Evolutionary conservation across 192 early-diverging fungal genomes (phyloP), one percentile per base, ranked within the genome.

Genomic region (Geranomyces michiganensis): DNA sequence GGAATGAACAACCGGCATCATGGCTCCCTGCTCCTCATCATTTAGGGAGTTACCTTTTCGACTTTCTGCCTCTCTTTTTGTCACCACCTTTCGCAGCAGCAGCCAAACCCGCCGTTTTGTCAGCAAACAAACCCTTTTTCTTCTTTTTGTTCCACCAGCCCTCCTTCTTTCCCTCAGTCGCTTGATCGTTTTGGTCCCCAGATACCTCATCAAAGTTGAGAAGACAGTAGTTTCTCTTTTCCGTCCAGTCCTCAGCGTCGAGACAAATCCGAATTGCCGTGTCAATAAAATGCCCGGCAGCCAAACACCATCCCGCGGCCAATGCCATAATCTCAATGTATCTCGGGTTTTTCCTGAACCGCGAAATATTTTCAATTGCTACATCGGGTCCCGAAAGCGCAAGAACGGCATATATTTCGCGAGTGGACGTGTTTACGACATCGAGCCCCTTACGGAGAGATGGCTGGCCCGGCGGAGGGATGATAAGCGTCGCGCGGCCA

Each of bases 341-440:
- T 30, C 84, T 63, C 32, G 84, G 84, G 59, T 81, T 80, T 61
- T 85, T 85, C 24, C 71, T 55, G 64, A 79, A 85, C 29, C 76
- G 76, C 1, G 55, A 22, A 8, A 85, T 49, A 31, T 85, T 79
- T 47, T 72, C 62, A 10, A 76, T 26, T 1, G 76, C 53, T n/a
- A 68, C 55, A 26, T 85, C 84, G 7, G 70, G 56, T 10, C 80
- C 80, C 32, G 53, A 62, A 2, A 44, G 19, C 3, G 47, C 47
- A 43, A 78, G 69, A 6, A 75, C 51, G 32, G 69, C 9, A 45
- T 65, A 76, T 44, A 85, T 65, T 6, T 85, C 84, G 36, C 72
- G 68, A 30, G 81, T 44, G 1, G 58, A 64, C 7, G 80, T 74
- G 26, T 51, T 36, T 12, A 15, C 31, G 15, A 24, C 24, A 41